Evolutionary conservation across 2,329 filamentous ascomycete genomes (phyloP).

Genomic region (Colletotrichum siamense): DNA sequence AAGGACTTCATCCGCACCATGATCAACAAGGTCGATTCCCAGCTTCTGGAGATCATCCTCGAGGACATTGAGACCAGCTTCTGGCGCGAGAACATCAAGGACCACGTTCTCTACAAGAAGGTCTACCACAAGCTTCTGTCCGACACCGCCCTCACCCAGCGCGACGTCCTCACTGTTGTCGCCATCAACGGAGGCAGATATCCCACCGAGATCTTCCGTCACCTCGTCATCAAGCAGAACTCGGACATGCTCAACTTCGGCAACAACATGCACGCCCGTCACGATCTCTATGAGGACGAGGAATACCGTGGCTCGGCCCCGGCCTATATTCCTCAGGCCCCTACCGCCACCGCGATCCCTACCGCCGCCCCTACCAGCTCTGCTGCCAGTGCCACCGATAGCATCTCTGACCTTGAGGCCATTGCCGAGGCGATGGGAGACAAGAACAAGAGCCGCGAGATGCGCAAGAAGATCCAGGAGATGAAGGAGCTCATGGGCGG

Average conservation of each 20-base stretch:
- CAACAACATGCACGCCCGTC: not conserved
- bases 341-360: not conserved
- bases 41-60: conserved; percentile 22
- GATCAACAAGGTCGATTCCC: not conserved
- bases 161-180: conserved; percentile 16
- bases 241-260: conserved; percentile 5
- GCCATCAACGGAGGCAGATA: conserved; percentile 16
- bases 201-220: conserved; percentile 4
- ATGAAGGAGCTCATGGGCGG: not conserved
- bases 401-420: not conserved
- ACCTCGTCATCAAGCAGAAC: conserved; percentile 15
- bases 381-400: not conserved
- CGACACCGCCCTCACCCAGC: not conserved
- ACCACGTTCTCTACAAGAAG: not conserved
- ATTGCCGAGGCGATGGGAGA: not conserved
- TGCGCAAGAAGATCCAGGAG: conserved; percentile 3
- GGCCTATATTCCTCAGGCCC: not conserved
- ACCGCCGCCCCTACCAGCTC: not conserved
- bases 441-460: not conserved
- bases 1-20: not conserved
- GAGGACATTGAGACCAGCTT: conserved; percentile 16
- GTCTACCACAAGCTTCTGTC: not conserved
- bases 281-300: conserved; percentile 5
- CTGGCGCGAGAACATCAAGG: not conserved
- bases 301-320: not conserved